A percentile compares a stretch with the other conserved stretches of the same genome.
phyloP scores from a whole-genome alignment of 352 stramenopile genomes.

The Globisporangium middletonii region DNA sequence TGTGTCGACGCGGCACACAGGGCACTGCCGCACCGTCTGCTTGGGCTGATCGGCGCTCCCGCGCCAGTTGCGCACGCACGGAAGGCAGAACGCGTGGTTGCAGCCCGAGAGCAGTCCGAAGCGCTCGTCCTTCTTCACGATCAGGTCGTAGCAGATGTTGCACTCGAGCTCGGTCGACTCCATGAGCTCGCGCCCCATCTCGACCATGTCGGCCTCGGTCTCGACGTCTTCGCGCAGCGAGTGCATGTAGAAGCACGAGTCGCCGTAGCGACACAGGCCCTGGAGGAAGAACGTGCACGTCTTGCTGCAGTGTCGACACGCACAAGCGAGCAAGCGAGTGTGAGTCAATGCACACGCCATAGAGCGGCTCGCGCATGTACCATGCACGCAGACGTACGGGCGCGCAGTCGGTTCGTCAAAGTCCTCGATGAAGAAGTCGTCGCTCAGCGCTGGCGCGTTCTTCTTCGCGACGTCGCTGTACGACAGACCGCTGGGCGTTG shows the following conservation, averaged over 20 bases:
- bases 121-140: slow-evolving; percentile 65
- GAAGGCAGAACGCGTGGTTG: slow-evolving; percentile 78
- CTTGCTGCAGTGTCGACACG: slow-evolving; percentile 46
- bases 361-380: no score
- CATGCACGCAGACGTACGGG: slow-evolving; percentile 33
- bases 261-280: slow-evolving; percentile 70
- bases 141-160: slow-evolving; percentile 82
- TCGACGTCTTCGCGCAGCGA: slow-evolving; percentile 32
- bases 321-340: no score
- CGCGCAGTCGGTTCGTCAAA: slow-evolving; percentile 33
- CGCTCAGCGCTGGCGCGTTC: slow-evolving; percentile 18
- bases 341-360: no score
- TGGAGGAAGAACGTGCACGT: slow-evolving; percentile 82
- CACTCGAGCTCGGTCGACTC: slow-evolving; percentile 71
- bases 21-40: slow-evolving; percentile 73
- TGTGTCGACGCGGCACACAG: slow-evolving; percentile 71
- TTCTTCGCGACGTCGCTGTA: slow-evolving; percentile 52
- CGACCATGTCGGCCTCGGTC: slow-evolving; percentile 43
- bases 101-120: slow-evolving; percentile 82
- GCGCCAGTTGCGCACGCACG: slow-evolving; percentile 78
- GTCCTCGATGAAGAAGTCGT: slow-evolving; percentile 20
- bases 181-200: slow-evolving; percentile 55
- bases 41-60: slow-evolving; percentile 57
- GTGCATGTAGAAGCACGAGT: slow-evolving; percentile 81
- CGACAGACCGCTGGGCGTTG: slow-evolving; percentile 29